Conservation (phyloP, 371 early-diverging fungal species). For the Rhizopus stolonifer region DNA sequence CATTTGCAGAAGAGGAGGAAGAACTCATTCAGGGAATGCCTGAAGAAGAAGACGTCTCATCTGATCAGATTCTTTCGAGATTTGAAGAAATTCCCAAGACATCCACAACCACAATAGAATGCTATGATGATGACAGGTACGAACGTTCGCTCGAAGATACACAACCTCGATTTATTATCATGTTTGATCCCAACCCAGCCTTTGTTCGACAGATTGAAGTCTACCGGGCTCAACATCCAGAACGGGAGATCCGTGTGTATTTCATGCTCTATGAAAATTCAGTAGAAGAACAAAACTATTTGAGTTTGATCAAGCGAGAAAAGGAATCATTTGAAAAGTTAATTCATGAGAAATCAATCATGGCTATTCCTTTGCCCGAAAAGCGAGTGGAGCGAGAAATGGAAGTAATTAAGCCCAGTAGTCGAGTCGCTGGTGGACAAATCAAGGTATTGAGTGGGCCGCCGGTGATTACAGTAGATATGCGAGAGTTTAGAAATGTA, state of each 20-base stretch:
- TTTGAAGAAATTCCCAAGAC: conserved; percentile 33
- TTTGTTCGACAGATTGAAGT: conserved; percentile 90
- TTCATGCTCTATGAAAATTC: conserved; percentile 93
- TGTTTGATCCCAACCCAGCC: conserved; percentile 87
- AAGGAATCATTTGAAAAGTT: conserved; percentile 93
- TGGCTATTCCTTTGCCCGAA: conserved; percentile 71
- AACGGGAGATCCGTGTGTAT: conserved; percentile 71
- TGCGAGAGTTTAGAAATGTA: conserved; percentile 93
- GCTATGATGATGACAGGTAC: conserved; percentile 58
- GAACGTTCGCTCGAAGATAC: conserved; percentile 60
- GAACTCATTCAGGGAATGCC: too few relatives aligned
- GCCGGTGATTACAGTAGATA: conserved; percentile 82
- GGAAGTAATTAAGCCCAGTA: conserved; percentile 57
- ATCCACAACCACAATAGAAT: conserved; percentile 58
- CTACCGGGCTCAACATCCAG: conserved; percentile 66
- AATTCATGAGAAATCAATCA: conserved; percentile 87
- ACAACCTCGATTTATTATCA: conserved; percentile 80
- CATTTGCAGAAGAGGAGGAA: conserved; percentile 10
- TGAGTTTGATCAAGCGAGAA: conserved; percentile 83
- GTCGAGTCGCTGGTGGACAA: conserved; percentile 61
- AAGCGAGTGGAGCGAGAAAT: conserved; percentile 39
- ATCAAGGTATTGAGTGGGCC: conserved; percentile 17
- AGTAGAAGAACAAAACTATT: conserved; percentile 92
- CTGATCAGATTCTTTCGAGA: conserved; percentile 33
- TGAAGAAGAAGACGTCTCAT: too few relatives aligned